These are phyloP conservation scores for Talaromyces sp. DNA, from an alignment of 2,329 filamentous ascomycete genomes.

Conservation along the genomic window DNA sequence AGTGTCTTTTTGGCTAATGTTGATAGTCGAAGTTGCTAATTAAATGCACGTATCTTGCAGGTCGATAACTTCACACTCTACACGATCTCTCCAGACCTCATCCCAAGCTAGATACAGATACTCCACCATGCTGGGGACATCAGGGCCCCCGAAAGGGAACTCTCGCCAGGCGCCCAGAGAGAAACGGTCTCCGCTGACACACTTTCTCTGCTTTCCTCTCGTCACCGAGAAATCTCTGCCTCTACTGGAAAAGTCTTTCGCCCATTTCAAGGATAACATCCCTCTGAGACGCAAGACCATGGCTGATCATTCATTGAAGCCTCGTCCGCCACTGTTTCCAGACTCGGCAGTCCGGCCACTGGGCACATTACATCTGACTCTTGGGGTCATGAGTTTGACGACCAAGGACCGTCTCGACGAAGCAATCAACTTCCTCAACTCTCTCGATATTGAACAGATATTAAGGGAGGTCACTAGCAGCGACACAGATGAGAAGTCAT, in stretches of 20 bases:
- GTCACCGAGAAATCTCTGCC: constrained; percentile 55
- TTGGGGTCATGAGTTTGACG: constrained; percentile 76
- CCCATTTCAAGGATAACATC: constrained; percentile 57
- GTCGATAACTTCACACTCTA: not conserved
- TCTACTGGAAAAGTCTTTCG: constrained; percentile 60
- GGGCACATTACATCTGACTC: constrained; percentile 76
- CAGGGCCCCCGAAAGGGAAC: not conserved
- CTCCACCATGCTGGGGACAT: not conserved
- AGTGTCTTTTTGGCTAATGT: not conserved
- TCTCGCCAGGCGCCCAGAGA: constrained; percentile 3
- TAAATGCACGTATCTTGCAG: not conserved
- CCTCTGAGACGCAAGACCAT: constrained; percentile 13
- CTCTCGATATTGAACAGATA: constrained; percentile 39
- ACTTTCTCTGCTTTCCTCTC: constrained; percentile 53
- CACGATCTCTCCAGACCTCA: not conserved
- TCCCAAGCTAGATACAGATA: not conserved
- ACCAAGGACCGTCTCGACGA: constrained; percentile 44
- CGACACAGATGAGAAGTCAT: not conserved
- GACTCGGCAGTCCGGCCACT: constrained; percentile 65
- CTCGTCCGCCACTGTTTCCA: constrained; percentile 47
- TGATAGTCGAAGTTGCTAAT: not conserved
- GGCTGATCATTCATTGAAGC: constrained; percentile 10
- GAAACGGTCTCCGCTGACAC: constrained; percentile 34
- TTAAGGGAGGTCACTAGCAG: constrained; percentile 22
- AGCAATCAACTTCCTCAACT: constrained; percentile 41